Conservation (phyloP, 169 alveolate species). For the Eimeria falciformis region DNA sequence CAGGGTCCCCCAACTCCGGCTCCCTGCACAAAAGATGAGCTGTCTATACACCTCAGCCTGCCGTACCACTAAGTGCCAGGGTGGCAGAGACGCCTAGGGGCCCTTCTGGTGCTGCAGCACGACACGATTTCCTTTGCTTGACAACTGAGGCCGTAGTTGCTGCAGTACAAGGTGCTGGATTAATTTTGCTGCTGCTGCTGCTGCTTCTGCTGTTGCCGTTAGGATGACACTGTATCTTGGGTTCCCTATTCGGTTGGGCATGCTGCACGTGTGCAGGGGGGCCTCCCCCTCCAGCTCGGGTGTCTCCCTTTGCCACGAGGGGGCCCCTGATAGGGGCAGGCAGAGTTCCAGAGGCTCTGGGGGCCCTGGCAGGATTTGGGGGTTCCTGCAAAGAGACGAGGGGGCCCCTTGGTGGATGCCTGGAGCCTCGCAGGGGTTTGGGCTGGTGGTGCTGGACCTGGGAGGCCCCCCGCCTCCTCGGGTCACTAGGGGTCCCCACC, state of each 20-base stretch:
- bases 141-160: neutral
- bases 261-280: no score
- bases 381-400: neutral
- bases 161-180: neutral
- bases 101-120: slow-evolving; percentile 24
- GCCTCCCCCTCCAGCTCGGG: neutral
- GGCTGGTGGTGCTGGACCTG: neutral
- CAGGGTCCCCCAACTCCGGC: no score
- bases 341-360: no score
- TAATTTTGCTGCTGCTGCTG: neutral
- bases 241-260: no score
- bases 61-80: no score
- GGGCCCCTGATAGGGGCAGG: no score
- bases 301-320: neutral
- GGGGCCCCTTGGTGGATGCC: neutral
- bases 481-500: neutral
- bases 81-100: no score
- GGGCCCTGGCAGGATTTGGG: neutral
- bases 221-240: no score
- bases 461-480: slow-evolving; percentile 40
- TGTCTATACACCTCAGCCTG: no score
- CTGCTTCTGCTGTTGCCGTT: neutral
- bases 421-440: no score
- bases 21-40: no score
- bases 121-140: neutral